Percentiles rank a stretch among this genome's conserved stretches.
Conservation (phyloP, 176 grass and related monocot genomes). For the Aegilops sharonensis region DNA sequence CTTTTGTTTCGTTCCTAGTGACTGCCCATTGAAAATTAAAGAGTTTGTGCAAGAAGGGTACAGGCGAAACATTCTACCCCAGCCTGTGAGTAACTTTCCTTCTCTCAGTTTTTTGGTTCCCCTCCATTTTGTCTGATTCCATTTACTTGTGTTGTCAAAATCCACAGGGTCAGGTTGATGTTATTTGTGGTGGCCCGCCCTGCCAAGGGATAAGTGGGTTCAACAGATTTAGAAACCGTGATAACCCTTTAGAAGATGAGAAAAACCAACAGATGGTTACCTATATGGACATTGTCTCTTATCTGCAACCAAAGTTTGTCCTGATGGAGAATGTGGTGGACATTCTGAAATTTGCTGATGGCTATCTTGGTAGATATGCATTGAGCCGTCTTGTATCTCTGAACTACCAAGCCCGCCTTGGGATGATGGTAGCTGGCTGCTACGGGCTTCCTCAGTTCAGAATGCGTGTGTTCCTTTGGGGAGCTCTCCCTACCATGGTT, state of each 20-base stretch:
- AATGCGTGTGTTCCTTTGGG: conserved; percentile 77
- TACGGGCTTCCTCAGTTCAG: conserved; percentile 88
- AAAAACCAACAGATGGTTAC: conserved; percentile 89
- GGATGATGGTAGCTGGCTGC: conserved; percentile 76
- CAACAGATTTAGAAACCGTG: conserved; percentile 76
- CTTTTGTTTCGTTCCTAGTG: conserved; percentile 44
- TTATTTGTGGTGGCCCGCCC: conserved; percentile 81
- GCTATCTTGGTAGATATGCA: conserved; percentile 72
- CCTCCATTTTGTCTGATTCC: not conserved
- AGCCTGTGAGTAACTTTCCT: conserved; percentile 43
- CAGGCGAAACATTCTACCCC: conserved; percentile 54
- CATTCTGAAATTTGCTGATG: conserved; percentile 79
- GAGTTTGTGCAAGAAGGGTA: conserved; percentile 73
- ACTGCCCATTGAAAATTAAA: conserved; percentile 60
- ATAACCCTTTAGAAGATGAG: conserved; percentile 68
- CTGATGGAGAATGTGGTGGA: conserved; percentile 95
- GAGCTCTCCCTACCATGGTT: conserved; percentile 74
- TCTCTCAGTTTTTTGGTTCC: not conserved
- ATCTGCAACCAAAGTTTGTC: conserved; percentile 77
- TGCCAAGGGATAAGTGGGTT: conserved; percentile 95
- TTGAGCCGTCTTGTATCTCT: conserved; percentile 66
- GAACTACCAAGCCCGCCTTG: conserved; percentile 81
- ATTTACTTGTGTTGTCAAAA: not conserved
- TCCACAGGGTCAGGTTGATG: conserved; percentile 64
- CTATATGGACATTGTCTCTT: conserved; percentile 76